Base-by-base conservation (phyloP, 2,329 filamentous ascomycete species). In the Fusarium longipes region DNA sequence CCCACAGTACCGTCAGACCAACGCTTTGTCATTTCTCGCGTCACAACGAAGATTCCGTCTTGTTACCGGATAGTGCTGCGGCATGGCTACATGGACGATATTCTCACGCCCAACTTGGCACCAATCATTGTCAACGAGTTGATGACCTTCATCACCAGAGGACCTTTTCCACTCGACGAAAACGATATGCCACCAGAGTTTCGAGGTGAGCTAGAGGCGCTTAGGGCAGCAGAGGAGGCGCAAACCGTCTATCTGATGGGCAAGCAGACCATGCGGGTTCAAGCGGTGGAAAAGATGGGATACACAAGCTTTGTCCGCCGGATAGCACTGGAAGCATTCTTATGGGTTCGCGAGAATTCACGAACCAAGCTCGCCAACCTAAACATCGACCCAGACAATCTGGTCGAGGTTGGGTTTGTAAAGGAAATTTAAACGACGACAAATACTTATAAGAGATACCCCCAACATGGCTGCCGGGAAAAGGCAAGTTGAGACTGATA, bases 51-150 rank as follows among this genome's bases (percentile, higher is more conserved):
- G 25, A 77, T 91, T 18, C 86, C 87, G 0, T 85, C 88, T 30
- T 89, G 88, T 68, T 93, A 92, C 74, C 86, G 89, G 5, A 81
- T 93, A 10, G 86, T 90, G 4, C 82, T 92, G 3, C 86, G 90
- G 14, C 89, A 93, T 71, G 91, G 91, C 2, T 93, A 91, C 75
- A 90, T 86, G 76, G 91, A 93, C 69, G 85, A 90, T 63, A 84
- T 92, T 27, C 83, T 93, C 43, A 89, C 86, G 0, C 86, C 86
- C 0, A 86, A 91, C 57, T 81, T 93, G 8, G 89, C 73, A 12
- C 67, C 83, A 1, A 78, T 81, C 2, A 74, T 90, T 3, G 83
- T 92, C 29, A 84, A 85, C 51, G 83, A 89, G 54, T 84, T 91
- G 59, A 79, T 91, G 22, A 81, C 83, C 9, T 86, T 82, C 57